A percentile compares a stretch with the other conserved stretches of the same genome.
phyloP scores from a whole-genome alignment of 495 filamentous ascomycete genomes.

The Aspergillus steynii region DNA sequence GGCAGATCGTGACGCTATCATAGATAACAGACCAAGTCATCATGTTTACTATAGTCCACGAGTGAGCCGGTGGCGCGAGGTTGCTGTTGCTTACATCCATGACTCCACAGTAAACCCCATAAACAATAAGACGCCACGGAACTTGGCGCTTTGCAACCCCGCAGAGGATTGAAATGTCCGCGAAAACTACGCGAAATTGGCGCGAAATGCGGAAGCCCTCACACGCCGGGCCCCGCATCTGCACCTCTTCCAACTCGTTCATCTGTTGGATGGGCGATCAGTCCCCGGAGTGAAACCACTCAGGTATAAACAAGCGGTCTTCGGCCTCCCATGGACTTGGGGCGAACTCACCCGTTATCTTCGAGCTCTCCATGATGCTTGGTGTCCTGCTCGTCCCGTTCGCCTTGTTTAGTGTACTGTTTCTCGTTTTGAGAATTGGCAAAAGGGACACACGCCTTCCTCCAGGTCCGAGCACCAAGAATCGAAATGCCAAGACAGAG shows the following conservation, averaged over 20 bases:
- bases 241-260: background rate
- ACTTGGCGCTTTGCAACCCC: background rate
- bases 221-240: background rate
- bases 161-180: background rate
- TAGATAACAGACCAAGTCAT: too few relatives aligned
- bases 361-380: background rate
- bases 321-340: background rate
- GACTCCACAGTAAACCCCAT: too few relatives aligned
- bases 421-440: background rate
- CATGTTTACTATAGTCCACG: too few relatives aligned
- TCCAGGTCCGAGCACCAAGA: slow-evolving; percentile 2
- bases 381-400: background rate
- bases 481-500: background rate
- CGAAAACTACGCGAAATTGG: background rate
- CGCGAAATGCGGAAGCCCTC: background rate
- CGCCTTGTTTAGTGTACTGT: slow-evolving; percentile 1
- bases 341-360: background rate
- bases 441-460: slow-evolving; percentile 4
- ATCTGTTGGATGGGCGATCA: background rate
- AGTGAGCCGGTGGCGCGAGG: too few relatives aligned
- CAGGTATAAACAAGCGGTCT: background rate
- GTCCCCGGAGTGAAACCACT: too few relatives aligned
- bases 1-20: too few relatives aligned
- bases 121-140: too few relatives aligned
- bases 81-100: too few relatives aligned